A percentile compares a stretch with the other conserved stretches of the same genome.
Evolutionary conservation across 225 moss, liverwort and hornwort genomes (phyloP).

Genomic region (Physcomitrium patens): DNA sequence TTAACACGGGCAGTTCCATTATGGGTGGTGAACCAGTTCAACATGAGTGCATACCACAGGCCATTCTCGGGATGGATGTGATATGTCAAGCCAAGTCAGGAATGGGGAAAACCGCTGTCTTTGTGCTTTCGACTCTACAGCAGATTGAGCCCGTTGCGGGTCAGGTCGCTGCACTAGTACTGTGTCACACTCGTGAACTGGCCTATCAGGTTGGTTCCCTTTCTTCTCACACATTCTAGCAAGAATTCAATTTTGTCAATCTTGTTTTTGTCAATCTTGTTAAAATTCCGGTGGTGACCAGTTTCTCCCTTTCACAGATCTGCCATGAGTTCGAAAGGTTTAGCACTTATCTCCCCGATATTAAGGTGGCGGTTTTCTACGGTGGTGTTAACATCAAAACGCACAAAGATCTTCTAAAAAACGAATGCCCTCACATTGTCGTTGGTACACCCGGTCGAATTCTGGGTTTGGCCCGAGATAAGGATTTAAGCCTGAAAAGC

Average conservation of each 20-base stretch:
- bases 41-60: slow-evolving; percentile 98
- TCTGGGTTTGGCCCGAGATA: slow-evolving; percentile 88
- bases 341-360: slow-evolving; percentile 92
- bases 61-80: slow-evolving; percentile 97
- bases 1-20: slow-evolving; percentile 67
- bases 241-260: fast-evolving
- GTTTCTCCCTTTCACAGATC: slow-evolving; percentile 35
- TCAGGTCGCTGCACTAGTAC: slow-evolving; percentile 90
- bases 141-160: slow-evolving; percentile 96
- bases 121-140: slow-evolving; percentile 90
- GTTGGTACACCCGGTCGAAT: slow-evolving; percentile 95
- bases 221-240: too few relatives aligned
- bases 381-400: slow-evolving; percentile 98
- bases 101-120: slow-evolving; percentile 98
- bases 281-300: not conserved
- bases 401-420: slow-evolving; percentile 92
- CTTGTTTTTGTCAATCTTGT: fast-evolving
- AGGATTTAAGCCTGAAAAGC: slow-evolving; percentile 94
- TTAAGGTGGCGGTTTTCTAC: slow-evolving; percentile 96
- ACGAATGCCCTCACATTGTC: slow-evolving; percentile 97
- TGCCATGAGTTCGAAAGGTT: slow-evolving; percentile 97
- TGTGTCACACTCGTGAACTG: slow-evolving; percentile 93
- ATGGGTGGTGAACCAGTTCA: slow-evolving; percentile 88
- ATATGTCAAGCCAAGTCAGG: slow-evolving; percentile 98
- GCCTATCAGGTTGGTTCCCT: slow-evolving; percentile 73